A percentile compares a stretch with the other conserved stretches of the same genome.
Evolutionary conservation across 495 filamentous ascomycete species (phyloP).

Genomic region (Penicillium soppii): DNA sequence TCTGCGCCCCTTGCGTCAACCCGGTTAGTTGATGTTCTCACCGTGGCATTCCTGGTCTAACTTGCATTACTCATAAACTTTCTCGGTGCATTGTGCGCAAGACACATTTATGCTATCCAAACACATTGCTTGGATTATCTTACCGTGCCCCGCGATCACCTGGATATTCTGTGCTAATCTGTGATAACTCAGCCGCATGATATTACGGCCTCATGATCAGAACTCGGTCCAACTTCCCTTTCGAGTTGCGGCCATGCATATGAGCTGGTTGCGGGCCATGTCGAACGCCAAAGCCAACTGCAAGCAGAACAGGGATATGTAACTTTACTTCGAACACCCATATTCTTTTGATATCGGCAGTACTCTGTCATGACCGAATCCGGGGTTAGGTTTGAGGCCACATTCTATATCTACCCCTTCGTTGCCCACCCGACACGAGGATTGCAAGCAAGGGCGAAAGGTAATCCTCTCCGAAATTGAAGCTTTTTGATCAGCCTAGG

Average conservation of each 20-base stretch:
- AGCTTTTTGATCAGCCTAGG: neutral
- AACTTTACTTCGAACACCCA: too few species aligned
- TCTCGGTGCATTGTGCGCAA: neutral
- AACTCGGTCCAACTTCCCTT: too few species aligned
- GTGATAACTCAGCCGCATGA: neutral
- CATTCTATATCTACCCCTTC: constrained; percentile 1
- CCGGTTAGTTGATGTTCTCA: neutral
- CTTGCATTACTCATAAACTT: neutral
- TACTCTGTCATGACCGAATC: too few species aligned
- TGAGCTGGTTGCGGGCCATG: neutral
- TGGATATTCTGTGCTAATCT: too few species aligned
- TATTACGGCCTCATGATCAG: neutral
- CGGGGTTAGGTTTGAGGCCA: neutral
- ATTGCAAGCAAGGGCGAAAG: neutral
- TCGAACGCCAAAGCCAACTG: neutral
- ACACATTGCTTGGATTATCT: neutral
- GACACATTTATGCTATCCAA: neutral
- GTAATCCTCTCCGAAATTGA: neutral
- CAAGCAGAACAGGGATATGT: neutral
- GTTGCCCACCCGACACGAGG: neutral
- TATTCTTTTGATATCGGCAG: too few species aligned
- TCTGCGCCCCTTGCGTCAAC: neutral
- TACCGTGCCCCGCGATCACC: neutral
- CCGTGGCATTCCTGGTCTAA: neutral
- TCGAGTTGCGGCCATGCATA: too few species aligned